Evolutionary conservation across 176 grass and related monocot genomes (phyloP), one percentile per base, ranked within the genome.

Genomic region (Oryza officinalis): DNA sequence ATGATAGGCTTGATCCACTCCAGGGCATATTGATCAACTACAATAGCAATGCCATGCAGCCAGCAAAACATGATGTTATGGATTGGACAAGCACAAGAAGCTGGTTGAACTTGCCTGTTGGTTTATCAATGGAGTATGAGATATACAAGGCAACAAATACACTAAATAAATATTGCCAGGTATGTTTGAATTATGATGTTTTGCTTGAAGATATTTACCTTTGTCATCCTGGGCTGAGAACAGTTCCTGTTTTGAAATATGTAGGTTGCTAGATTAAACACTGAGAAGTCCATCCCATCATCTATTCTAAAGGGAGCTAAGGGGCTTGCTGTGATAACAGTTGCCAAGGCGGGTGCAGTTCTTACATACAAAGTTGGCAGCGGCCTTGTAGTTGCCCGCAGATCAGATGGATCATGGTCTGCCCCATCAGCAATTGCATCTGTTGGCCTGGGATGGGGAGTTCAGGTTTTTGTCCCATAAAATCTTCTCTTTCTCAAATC

Each of bases 371-470:
- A 99, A 81, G 33, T 94, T 59, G 96, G 96, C 71, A 99, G 83
- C 74, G 93, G 96, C 27, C 83, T 99, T 76, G 96, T 96, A 65
- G 82, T 99, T 88, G 87, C 93, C 83, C 90, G 89, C 57, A 92
- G 85, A 65, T 79, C 86, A 79, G 87, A 99, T 86, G 96, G 96
- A 69, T 92, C 96, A 67, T 99, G 96, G 96, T 99, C 93, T 40
- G 93, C 96, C 8, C 96, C 96, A 1, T 99, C 96, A 46, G 89
- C 96, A 49, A 99, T 99, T 82, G 70, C 94, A 37, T 96, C 91
- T 77, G 43, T 94, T 90, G 96, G 96, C 79, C 71, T 99, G 79
- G 96, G 96, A 89, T 99, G 96, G 93, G 96, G 96, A 83, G 87
- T 88, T 63, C 96, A 95, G 93, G 96, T 98, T 91, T 38, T 82